These are phyloP conservation scores for Phanerochaete sordida DNA, from an alignment of 768 basidiomycete species.

Conservation along the genomic window DNA sequence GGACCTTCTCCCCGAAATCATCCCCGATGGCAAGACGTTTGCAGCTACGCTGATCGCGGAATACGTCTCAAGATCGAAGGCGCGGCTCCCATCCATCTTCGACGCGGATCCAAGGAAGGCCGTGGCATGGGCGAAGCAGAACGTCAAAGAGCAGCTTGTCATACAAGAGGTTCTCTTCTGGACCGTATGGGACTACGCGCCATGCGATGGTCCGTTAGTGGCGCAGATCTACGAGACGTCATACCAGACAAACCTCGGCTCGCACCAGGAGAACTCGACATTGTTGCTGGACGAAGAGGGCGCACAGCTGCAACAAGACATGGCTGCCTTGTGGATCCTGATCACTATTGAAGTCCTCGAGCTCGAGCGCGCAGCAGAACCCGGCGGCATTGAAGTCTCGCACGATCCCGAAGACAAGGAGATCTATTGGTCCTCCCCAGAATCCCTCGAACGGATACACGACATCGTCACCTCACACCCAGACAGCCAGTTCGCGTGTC, in stretches of 20 bases:
- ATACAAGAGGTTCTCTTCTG: constrained; percentile 87
- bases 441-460: constrained; percentile 64
- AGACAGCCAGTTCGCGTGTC: constrained; percentile 62
- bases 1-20: constrained; percentile 52
- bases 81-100: constrained; percentile 42
- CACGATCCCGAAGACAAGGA: constrained; percentile 43
- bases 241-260: constrained; percentile 62
- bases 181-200: constrained; percentile 75
- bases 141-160: constrained; percentile 71
- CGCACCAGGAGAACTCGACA: constrained; percentile 55
- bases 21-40: constrained; percentile 65
- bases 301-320: constrained; percentile 58
- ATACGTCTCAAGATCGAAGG: constrained; percentile 53
- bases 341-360: constrained; percentile 78
- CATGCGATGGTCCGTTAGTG: constrained; percentile 63
- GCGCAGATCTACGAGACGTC: constrained; percentile 61
- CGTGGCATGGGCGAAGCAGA: constrained; percentile 72
- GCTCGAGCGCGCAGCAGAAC: constrained; percentile 64
- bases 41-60: constrained; percentile 56
- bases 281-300: constrained; percentile 77
- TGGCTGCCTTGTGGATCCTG: constrained; percentile 72
- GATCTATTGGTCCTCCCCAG: constrained; percentile 60
- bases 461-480: constrained; percentile 57
- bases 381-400: constrained; percentile 47
- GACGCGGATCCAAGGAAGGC: constrained; percentile 53